Evolutionary conservation across 768 basidiomycete species (phyloP).

Genomic region (Tephrocybe sp.): DNA sequence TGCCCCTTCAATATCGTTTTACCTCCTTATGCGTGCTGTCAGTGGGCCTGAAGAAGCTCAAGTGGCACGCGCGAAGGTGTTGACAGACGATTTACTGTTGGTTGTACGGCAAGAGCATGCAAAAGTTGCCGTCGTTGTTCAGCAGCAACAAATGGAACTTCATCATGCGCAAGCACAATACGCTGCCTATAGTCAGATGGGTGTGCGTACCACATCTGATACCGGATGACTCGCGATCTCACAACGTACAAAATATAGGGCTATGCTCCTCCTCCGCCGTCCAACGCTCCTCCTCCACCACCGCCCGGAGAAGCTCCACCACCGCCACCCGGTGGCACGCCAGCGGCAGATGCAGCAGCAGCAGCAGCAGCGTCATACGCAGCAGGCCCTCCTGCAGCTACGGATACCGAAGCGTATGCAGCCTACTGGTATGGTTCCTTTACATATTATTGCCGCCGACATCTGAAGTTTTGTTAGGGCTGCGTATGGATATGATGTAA

Average conservation of each 20-base stretch:
- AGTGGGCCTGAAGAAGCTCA: conserved; percentile 66
- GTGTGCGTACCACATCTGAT: conserved; percentile 38
- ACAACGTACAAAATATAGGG: conserved; percentile 26
- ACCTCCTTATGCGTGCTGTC: neutral
- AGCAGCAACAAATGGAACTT: conserved; percentile 84
- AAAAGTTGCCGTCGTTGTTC: conserved; percentile 56
- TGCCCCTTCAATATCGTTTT: neutral
- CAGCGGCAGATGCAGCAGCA: conserved; percentile 43
- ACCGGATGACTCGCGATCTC: neutral
- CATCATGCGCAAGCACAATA: conserved; percentile 84
- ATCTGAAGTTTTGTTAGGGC: conserved; percentile 42
- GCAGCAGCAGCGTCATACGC: conserved; percentile 28
- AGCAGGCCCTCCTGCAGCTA: conserved; percentile 38
- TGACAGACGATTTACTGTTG: conserved; percentile 80
- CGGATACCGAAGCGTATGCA: conserved; percentile 54
- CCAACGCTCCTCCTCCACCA: conserved; percentile 53
- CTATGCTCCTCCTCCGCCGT: conserved; percentile 51
- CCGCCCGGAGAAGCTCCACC: conserved; percentile 49
- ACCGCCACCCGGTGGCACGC: conserved; percentile 44
- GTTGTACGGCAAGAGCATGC: conserved; percentile 89
- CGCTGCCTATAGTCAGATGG: conserved; percentile 67
- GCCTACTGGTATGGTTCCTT: conserved; percentile 55
- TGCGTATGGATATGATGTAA: conserved; percentile 84
- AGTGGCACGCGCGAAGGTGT: conserved; percentile 74
- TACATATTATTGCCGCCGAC: neutral